These are phyloP conservation scores for Clarireedia sp. DNA, from an alignment of 2,329 filamentous ascomycete species.

Conservation along the genomic window DNA sequence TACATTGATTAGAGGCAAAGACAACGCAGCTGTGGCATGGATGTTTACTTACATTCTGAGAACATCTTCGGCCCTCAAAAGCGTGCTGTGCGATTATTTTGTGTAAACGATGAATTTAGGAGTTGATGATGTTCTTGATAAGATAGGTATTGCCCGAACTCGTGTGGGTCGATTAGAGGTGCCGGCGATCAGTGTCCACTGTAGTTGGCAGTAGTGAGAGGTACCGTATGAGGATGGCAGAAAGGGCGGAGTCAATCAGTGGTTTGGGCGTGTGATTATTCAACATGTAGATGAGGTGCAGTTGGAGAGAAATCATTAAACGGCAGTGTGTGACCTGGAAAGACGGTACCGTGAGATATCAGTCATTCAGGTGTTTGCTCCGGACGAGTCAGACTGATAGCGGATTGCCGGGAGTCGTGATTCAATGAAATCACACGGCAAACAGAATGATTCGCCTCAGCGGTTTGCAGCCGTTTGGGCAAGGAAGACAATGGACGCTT, in stretches of 20 bases:
- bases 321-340: neutral
- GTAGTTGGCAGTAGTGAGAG: neutral
- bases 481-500: too few relatives aligned
- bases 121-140: conserved; percentile 1
- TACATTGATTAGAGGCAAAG: conserved; percentile 10
- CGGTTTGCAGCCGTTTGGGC: too few relatives aligned
- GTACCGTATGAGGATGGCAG: neutral
- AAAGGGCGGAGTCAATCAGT: neutral
- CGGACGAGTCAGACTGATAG: neutral
- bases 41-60: conserved; percentile 27
- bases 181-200: neutral
- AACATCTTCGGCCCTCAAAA: conserved; percentile 23
- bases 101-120: conserved; percentile 1
- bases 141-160: neutral
- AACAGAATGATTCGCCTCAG: neutral
- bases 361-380: conserved; percentile 5
- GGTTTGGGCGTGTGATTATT: too few relatives aligned
- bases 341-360: conserved; percentile 7
- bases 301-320: neutral
- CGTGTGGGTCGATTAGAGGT: neutral
- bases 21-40: neutral
- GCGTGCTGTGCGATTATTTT: neutral
- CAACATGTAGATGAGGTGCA: too few relatives aligned
- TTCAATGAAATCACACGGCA: neutral
- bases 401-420: neutral